Conservation (phyloP, 441 rosid genomes). For the Sinapis alba region DNA sequence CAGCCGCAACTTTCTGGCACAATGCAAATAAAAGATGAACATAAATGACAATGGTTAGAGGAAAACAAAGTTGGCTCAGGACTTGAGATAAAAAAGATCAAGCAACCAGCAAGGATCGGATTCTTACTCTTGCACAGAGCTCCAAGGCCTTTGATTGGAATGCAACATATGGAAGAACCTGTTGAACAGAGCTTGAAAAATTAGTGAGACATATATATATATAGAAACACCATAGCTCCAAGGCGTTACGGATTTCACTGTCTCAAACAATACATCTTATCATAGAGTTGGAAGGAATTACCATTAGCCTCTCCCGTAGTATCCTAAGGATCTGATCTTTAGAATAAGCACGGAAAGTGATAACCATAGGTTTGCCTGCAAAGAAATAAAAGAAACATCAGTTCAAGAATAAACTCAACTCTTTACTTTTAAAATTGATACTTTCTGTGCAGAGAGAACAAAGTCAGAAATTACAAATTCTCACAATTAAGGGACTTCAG, state of each 20-base stretch:
- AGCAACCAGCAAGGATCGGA: neutral
- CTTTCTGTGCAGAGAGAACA: neutral
- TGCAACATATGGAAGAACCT: conserved; percentile 58
- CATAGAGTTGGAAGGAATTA: conserved; percentile 28
- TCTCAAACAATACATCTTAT: neutral
- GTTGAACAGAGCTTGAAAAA: conserved; percentile 10
- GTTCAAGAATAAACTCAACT: neutral
- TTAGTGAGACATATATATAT: neutral
- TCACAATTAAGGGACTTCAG: conserved; percentile 72
- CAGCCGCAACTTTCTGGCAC: conserved; percentile 79
- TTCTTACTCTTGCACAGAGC: conserved; percentile 88
- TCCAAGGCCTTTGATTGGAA: conserved; percentile 84
- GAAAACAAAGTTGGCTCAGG: neutral
- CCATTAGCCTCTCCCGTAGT: conserved; percentile 80
- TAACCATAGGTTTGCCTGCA: conserved; percentile 72
- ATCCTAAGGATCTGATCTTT: conserved; percentile 74
- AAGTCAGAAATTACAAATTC: conserved; percentile 7
- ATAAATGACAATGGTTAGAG: no score
- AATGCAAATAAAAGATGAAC: conserved; percentile 17
- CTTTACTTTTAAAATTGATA: neutral
- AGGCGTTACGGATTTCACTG: neutral
- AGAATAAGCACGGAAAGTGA: conserved; percentile 82
- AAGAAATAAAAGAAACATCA: conserved; percentile 14
- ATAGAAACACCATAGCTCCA: neutral
- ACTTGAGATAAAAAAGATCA: neutral